Percentiles rank a stretch among this genome's conserved stretches.
Evolutionary conservation across 2,329 filamentous ascomycete species (phyloP).

Genomic region (Immersiporthe knoxdaviesiana): DNA sequence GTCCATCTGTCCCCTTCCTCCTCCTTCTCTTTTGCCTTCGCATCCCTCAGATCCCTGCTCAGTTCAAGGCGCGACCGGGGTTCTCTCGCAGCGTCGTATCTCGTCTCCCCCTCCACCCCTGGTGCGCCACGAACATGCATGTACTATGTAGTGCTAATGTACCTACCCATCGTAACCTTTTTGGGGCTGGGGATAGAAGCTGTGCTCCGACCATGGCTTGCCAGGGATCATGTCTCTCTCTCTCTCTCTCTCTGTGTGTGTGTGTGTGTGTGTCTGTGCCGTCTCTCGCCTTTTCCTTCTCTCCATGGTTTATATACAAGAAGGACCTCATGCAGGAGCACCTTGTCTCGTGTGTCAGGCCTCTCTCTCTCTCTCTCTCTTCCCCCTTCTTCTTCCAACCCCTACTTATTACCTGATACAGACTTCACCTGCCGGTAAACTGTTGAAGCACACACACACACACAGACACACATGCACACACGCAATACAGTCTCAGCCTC

Average conservation of each 20-base stretch:
- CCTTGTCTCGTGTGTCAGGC: conserved; percentile 20
- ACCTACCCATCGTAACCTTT: not conserved
- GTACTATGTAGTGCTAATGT: not conserved
- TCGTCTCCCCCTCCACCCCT: conserved; percentile 7
- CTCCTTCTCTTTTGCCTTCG: conserved; percentile 9
- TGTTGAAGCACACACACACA: conserved; percentile 1
- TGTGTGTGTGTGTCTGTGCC: not conserved
- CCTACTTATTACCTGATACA: not conserved
- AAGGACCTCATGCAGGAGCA: conserved; percentile 18
- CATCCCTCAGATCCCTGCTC: not conserved
- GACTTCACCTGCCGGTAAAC: not conserved
- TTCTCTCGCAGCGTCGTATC: conserved; percentile 2
- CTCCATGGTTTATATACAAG: conserved; percentile 6
- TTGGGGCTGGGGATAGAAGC: conserved; percentile 19
- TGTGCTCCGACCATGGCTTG: conserved; percentile 18
- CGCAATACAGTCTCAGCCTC: conserved; percentile 12
- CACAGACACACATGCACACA: not conserved
- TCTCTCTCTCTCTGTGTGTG: conserved; percentile 1
- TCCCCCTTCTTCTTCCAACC: not conserved
- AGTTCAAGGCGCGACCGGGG: conserved; percentile 16
- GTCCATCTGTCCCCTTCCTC: not conserved
- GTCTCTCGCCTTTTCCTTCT: not conserved
- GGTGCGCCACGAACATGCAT: conserved; percentile 23
- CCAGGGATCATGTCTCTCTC: conserved; percentile 17
- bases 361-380: not conserved